Evolutionary conservation across 305 asterid genomes (phyloP).

Genomic region (Fraxinus angustifolia): DNA sequence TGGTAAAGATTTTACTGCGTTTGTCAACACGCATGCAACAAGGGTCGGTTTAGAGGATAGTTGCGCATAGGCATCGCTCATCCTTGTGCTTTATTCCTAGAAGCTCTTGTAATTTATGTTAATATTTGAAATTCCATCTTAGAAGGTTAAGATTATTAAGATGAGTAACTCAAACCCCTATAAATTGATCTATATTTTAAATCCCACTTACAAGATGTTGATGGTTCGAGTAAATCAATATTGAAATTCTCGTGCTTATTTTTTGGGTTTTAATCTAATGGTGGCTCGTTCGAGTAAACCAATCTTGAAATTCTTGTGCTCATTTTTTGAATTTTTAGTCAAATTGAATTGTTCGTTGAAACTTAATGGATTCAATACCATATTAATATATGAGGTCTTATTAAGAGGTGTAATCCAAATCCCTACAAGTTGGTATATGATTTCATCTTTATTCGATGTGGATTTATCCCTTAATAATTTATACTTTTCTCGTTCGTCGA

Average conservation of each 20-base stretch:
- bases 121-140: too few relatives aligned
- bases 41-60: slow-evolving; percentile 36
- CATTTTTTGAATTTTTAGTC: neutral
- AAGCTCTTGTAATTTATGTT: neutral
- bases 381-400: neutral
- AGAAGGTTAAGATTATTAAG: neutral
- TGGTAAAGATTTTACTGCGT: slow-evolving; percentile 12
- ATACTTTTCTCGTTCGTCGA: neutral
- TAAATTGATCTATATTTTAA: neutral
- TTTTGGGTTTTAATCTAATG: neutral
- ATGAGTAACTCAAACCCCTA: neutral
- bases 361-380: neutral
- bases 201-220: neutral
- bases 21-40: slow-evolving; percentile 44
- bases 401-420: neutral
- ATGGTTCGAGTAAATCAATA: neutral
- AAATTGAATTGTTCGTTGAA: neutral
- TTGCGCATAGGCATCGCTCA: slow-evolving; percentile 34
- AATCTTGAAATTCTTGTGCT: too few relatives aligned
- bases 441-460: neutral
- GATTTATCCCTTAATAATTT: neutral
- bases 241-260: neutral
- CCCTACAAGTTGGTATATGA: neutral
- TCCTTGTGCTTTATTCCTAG: slow-evolving; percentile 20
- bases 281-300: too few relatives aligned